Percentiles rank a stretch among this genome's conserved stretches.
phyloP scores from a whole-genome alignment of 257 asterid genomes.

The Fraxinus excelsior region DNA sequence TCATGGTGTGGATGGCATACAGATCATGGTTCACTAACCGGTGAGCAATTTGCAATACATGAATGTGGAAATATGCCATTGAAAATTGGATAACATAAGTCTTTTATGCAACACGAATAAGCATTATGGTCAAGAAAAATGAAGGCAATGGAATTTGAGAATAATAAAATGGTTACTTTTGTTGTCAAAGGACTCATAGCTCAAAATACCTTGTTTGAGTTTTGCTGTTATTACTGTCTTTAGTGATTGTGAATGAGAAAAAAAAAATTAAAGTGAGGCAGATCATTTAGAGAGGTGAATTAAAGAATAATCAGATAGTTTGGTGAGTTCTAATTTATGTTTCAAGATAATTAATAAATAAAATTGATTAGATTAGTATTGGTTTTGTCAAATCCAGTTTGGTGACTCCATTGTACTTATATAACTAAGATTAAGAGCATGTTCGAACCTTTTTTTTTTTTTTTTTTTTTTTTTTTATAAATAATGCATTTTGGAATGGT shows the following conservation, averaged over 20 bases:
- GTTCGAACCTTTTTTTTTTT: too few relatives aligned
- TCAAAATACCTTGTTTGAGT: too few relatives aligned
- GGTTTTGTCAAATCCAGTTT: not conserved
- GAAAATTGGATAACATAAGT: not conserved
- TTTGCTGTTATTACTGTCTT: too few relatives aligned
- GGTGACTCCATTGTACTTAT: not conserved
- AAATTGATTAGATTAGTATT: not conserved
- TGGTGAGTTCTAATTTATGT: not conserved
- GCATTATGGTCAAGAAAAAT: not conserved
- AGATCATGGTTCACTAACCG: constrained; percentile 93
- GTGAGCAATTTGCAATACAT: constrained; percentile 37
- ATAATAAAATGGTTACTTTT: not conserved
- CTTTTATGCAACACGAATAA: not conserved
- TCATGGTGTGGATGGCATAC: constrained; percentile 99
- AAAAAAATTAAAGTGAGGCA: not conserved
- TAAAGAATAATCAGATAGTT: not conserved
- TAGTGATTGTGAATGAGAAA: not conserved
- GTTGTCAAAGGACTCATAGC: too few relatives aligned
- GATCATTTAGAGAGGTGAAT: not conserved
- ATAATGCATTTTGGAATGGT: too few relatives aligned
- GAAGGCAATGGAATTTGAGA: not conserved
- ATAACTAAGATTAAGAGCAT: not conserved
- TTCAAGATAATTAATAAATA: not conserved
- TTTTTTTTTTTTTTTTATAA: too few relatives aligned
- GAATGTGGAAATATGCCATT: not conserved